A percentile compares a stretch with the other conserved stretches of the same genome.
phyloP scores from a whole-genome alignment of 1,284 basidiomycete genomes.

The Paramarasmius palmivorus region DNA sequence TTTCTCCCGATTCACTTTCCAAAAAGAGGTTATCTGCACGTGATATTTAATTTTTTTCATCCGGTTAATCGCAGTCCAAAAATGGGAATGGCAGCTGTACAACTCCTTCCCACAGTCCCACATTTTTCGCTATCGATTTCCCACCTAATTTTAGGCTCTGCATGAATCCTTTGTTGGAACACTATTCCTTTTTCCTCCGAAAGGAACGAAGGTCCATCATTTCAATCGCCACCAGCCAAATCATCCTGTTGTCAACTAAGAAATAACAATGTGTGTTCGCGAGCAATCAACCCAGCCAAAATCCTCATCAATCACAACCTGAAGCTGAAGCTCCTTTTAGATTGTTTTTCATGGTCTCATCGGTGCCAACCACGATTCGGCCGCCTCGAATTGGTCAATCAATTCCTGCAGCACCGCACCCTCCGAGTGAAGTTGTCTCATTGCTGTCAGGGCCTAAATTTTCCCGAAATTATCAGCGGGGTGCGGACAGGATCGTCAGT shows the following conservation, averaged over 20 bases:
- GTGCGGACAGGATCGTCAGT: constrained; percentile 7
- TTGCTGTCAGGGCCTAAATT: constrained; percentile 79
- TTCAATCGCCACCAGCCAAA: constrained; percentile 3
- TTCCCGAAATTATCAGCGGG: constrained; percentile 12
- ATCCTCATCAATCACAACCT: constrained; percentile 1
- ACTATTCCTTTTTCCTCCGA: constrained; percentile 1
- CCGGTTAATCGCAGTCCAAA: neutral
- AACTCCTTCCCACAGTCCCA: neutral
- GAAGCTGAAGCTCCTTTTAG: constrained; percentile 1
- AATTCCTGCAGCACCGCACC: constrained; percentile 78
- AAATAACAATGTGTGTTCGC: neutral
- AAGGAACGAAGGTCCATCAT: neutral
- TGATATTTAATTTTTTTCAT: constrained; percentile 7
- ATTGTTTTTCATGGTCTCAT: constrained; percentile 70
- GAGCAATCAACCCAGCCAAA: constrained; percentile 1
- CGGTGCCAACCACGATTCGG: constrained; percentile 90
- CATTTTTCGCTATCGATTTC: constrained; percentile 19
- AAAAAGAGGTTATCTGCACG: constrained; percentile 14
- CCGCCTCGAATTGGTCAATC: constrained; percentile 92
- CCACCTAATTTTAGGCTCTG: constrained; percentile 17
- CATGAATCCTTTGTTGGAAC: constrained; percentile 16
- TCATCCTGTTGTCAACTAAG: neutral
- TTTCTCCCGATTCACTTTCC: constrained; percentile 31
- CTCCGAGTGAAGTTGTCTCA: constrained; percentile 86
- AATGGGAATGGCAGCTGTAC: too few species aligned